phyloP scores from a whole-genome alignment of 2,329 filamentous ascomycete species.

The Diaporthe helianthi region DNA sequence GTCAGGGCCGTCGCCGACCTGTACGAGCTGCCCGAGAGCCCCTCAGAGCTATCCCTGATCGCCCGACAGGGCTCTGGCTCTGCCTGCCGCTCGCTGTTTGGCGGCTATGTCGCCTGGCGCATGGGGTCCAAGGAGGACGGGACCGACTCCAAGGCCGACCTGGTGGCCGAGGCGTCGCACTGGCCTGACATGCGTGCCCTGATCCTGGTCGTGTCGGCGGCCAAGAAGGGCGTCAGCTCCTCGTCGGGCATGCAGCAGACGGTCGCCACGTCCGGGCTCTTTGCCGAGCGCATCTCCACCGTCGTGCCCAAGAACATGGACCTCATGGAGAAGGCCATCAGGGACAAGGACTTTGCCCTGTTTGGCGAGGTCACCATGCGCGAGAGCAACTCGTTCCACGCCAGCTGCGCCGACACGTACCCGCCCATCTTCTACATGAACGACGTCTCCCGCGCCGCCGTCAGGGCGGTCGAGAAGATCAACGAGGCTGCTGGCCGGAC shows the following conservation, averaged over 20 bases:
- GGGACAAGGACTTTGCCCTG: slow-evolving; percentile 77
- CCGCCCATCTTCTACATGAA: slow-evolving; percentile 99
- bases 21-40: slow-evolving; percentile 82
- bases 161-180: slow-evolving; percentile 86
- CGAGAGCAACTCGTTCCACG: slow-evolving; percentile 97
- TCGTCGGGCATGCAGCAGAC: slow-evolving; percentile 98
- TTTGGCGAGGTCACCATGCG: slow-evolving; percentile 95
- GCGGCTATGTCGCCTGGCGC: slow-evolving; percentile 95
- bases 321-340: slow-evolving; percentile 83
- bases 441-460: slow-evolving; percentile 86
- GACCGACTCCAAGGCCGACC: slow-evolving; percentile 83
- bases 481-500: slow-evolving; percentile 80
- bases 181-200: slow-evolving; percentile 96
- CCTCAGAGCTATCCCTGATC: slow-evolving; percentile 84
- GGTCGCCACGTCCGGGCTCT: slow-evolving; percentile 88
- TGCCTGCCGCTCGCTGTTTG: slow-evolving; percentile 91
- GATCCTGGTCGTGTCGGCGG: slow-evolving; percentile 88
- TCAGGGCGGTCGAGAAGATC: slow-evolving; percentile 87
- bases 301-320: slow-evolving; percentile 86
- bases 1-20: slow-evolving; percentile 90
- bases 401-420: slow-evolving; percentile 91
- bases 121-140: slow-evolving; percentile 79
- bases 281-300: slow-evolving; percentile 74
- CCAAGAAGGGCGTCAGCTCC: slow-evolving; percentile 94
- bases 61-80: slow-evolving; percentile 94